Conservation (phyloP, 225 moss, liverwort and hornwort species). For the Marchantia paleacea region DNA sequence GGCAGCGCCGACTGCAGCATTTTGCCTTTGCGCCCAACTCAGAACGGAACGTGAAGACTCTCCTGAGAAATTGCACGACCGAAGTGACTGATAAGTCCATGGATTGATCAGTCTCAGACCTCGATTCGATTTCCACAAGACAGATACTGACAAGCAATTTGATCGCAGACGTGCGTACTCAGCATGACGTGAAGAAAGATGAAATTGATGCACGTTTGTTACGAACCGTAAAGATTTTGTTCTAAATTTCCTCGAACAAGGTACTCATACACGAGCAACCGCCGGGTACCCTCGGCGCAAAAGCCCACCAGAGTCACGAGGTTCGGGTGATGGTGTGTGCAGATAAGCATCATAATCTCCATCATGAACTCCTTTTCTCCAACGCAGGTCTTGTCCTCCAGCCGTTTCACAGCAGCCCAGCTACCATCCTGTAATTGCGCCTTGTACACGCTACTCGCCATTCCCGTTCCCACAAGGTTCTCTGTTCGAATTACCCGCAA, state of each 20-base stretch:
- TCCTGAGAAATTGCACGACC: neutral
- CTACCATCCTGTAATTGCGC: conserved; percentile 19
- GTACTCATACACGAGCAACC: conserved; percentile 34
- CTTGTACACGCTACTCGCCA: conserved; percentile 38
- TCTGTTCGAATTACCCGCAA: neutral
- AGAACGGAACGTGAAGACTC: conserved; percentile 10
- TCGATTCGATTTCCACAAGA: neutral
- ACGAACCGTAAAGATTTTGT: conserved; percentile 24
- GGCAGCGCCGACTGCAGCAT: conserved; percentile 30
- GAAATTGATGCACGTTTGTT: neutral
- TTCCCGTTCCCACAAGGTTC: conserved; percentile 34
- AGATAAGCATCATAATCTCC: conserved; percentile 46
- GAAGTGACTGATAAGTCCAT: neutral
- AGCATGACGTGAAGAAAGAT: neutral
- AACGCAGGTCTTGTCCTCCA: conserved; percentile 4
- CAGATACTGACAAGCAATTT: neutral
- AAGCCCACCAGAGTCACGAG: conserved; percentile 35
- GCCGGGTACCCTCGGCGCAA: conserved; percentile 23
- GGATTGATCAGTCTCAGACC: neutral
- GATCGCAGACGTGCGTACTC: neutral
- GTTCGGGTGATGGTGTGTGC: conserved; percentile 33
- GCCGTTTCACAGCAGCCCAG: conserved; percentile 30
- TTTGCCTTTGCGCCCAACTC: conserved; percentile 34
- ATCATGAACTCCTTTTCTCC: conserved; percentile 47
- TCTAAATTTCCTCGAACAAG: conserved; percentile 32